A percentile compares a stretch with the other conserved stretches of the same genome.
phyloP scores from a whole-genome alignment of 2,329 filamentous ascomycete genomes.

The Cadophora sp. region DNA sequence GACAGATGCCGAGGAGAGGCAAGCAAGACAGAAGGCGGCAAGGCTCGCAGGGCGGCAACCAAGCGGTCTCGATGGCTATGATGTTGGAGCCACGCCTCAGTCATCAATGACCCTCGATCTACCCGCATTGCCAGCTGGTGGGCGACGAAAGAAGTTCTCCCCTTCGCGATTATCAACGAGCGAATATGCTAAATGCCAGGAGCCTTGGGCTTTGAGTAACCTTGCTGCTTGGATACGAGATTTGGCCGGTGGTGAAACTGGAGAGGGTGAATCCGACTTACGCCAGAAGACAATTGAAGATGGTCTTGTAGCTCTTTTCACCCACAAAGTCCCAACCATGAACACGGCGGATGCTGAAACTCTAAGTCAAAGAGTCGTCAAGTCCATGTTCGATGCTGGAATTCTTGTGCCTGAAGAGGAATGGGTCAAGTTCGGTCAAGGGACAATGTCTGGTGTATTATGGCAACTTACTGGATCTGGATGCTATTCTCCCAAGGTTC shows the following conservation, averaged over 20 bases:
- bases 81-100: constrained; percentile 54
- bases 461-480: constrained; percentile 92
- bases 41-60: constrained; percentile 58
- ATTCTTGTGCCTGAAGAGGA: constrained; percentile 90
- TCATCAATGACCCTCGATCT: constrained; percentile 75
- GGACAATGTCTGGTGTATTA: constrained; percentile 84
- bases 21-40: constrained; percentile 58
- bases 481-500: constrained; percentile 87
- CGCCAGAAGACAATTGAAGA: constrained; percentile 86
- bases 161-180: constrained; percentile 80
- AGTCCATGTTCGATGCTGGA: constrained; percentile 78
- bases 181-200: constrained; percentile 84
- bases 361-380: constrained; percentile 77
- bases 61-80: constrained; percentile 62
- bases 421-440: constrained; percentile 92
- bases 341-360: constrained; percentile 96
- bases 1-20: constrained; percentile 81
- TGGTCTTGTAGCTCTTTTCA: constrained; percentile 87
- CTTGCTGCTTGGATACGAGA: constrained; percentile 86
- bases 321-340: constrained; percentile 95
- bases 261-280: constrained; percentile 86
- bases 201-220: constrained; percentile 94
- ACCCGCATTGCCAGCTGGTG: constrained; percentile 80
- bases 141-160: constrained; percentile 83
- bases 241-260: constrained; percentile 63